Base-by-base conservation (phyloP, 345 rosid species). In the Arabidopsis suecica region DNA sequence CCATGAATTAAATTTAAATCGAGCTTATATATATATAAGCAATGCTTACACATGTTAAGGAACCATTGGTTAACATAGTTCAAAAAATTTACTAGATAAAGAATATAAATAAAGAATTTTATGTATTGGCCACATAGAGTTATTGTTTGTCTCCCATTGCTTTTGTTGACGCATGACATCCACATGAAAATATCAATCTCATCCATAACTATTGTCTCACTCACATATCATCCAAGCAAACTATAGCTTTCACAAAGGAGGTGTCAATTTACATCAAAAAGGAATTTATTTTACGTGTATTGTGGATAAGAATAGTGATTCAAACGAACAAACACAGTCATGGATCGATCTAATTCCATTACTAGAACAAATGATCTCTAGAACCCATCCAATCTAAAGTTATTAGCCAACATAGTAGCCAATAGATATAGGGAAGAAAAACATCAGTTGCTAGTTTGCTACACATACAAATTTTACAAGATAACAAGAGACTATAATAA, bases 131-230 rank as follows among this genome's bases (percentile, higher is more conserved):
- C 73, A 78, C 78, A 67, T 73, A 66, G 78, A 72, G 74, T 49
- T 60, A 42, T 51, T 60, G 74, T 67, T 71, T 25, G 82, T 78
- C 74, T 65, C 78, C 74, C 74, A 61, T 55, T 33, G 45, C 65
- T 73, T 60, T 51, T 53, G 72, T 65, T 77, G 77, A 65, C 42
- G 72, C 62, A 71, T 71, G 68, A 77, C 77, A 77, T 77, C 81
- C 81, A 77, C 81, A 77, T 49, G 51, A 71, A 77, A 77, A 71
- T 77, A 77, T 77, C 81, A 49, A 65, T 77, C 81, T 77, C 62
- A 77, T 77, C 77, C 81, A 71, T 20, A 71, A 71, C 73, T 65
- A 33, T 65, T 71, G 72, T 71, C 68, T 71, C 72, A 71, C 72
- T 71, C 81, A 58, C 77, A 77, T 65, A 71, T 58, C 77, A 50